Conservation (phyloP, 805 yeast genomes). For the Wickerhamomyces chambardii region DNA sequence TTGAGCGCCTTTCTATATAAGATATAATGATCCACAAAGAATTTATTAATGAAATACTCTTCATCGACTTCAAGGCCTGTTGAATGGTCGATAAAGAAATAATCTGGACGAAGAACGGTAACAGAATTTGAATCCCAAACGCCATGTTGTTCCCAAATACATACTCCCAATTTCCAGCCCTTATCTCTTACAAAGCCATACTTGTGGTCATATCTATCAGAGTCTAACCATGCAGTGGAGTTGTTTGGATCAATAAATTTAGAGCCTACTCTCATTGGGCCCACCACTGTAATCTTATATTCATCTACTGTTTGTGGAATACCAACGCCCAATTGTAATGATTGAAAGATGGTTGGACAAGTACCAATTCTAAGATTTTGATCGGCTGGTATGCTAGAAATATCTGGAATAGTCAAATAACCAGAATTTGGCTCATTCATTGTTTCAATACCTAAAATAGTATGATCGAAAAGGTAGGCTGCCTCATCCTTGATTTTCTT, state of each 20-base stretch:
- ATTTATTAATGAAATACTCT: constrained; percentile 50
- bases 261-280: constrained; percentile 61
- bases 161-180: constrained; percentile 63
- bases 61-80: constrained; percentile 34
- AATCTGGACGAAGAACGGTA: constrained; percentile 35
- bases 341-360: constrained; percentile 74
- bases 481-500: constrained; percentile 26
- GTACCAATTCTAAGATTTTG: constrained; percentile 71
- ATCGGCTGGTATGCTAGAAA: constrained; percentile 43
- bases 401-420: constrained; percentile 50
- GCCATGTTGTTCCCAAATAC: constrained; percentile 75
- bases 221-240: constrained; percentile 55
- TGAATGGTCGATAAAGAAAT: constrained; percentile 33
- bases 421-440: constrained; percentile 85
- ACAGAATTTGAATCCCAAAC: constrained; percentile 54
- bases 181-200: constrained; percentile 64
- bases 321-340: constrained; percentile 76
- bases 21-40: constrained; percentile 55
- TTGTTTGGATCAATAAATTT: constrained; percentile 59
- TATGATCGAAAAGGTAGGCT: constrained; percentile 35
- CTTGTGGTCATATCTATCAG: constrained; percentile 44
- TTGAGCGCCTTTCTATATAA: constrained; percentile 42
- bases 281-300: constrained; percentile 64
- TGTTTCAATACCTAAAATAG: constrained; percentile 73
- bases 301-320: constrained; percentile 55